Conservation (phyloP, 345 rosid species). For the Bruguiera sexangula region DNA sequence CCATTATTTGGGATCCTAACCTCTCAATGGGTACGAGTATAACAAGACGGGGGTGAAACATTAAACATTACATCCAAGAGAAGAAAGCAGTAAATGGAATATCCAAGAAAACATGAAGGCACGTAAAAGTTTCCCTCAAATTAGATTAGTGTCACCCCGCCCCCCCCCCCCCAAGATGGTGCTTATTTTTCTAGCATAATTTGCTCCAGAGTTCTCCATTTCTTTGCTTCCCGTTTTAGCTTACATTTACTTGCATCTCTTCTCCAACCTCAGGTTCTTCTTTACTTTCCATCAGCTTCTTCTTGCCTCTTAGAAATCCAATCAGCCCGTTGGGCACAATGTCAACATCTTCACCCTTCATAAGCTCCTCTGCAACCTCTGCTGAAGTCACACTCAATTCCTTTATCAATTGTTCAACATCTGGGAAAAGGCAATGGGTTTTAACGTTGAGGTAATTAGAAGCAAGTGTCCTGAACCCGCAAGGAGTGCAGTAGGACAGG, state of each 20-base stretch:
- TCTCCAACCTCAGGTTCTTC: not conserved
- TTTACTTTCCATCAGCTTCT: constrained; percentile 1
- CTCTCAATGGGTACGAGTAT: too few relatives aligned
- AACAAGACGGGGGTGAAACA: too few relatives aligned
- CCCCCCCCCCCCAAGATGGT: too few relatives aligned
- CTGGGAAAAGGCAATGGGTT: not conserved
- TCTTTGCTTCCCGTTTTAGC: not conserved
- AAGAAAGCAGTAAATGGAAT: too few relatives aligned
- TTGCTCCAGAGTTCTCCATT: too few relatives aligned
- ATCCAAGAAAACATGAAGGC: not conserved
- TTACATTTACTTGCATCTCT: not conserved
- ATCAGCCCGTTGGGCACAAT: constrained; percentile 20
- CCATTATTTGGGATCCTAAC: too few relatives aligned
- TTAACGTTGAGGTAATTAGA: constrained; percentile 9
- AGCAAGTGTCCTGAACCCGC: constrained; percentile 13
- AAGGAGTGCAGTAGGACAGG: constrained; percentile 18
- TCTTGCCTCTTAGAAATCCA: constrained; percentile 11
- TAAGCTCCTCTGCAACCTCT: constrained; percentile 17
- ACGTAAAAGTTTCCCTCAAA: not conserved
- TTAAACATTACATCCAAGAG: too few relatives aligned
- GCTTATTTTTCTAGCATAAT: too few relatives aligned
- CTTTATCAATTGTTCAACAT: not conserved
- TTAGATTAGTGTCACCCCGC: too few relatives aligned
- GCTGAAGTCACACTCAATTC: constrained; percentile 16
- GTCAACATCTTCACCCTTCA: constrained; percentile 18